Conservation (phyloP, 2,329 filamentous ascomycete genomes). For the Erysiphe pulchra region DNA sequence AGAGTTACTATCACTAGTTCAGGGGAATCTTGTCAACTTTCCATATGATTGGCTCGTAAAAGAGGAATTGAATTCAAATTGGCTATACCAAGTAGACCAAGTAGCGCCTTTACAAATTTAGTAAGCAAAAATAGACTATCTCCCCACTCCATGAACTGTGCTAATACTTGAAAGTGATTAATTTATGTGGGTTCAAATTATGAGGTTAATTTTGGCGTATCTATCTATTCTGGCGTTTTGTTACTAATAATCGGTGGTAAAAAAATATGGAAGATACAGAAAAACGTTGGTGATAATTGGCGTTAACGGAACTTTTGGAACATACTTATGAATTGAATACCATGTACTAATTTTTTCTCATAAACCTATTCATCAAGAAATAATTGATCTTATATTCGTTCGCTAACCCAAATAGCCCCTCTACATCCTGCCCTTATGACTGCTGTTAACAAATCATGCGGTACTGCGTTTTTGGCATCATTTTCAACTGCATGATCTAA, state of each 20-base stretch:
- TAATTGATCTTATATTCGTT: slow-evolving; percentile 27
- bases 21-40: slow-evolving; percentile 75
- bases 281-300: too few relatives aligned
- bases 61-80: slow-evolving; percentile 82
- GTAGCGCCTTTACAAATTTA: slow-evolving; percentile 95
- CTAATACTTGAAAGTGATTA: not conserved
- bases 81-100: slow-evolving; percentile 90
- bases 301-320: too few relatives aligned
- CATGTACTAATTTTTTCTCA: not conserved
- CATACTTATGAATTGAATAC: too few relatives aligned
- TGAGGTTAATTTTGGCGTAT: too few relatives aligned
- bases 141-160: not conserved
- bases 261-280: not conserved
- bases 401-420: slow-evolving; percentile 78
- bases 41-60: slow-evolving; percentile 88
- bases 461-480: slow-evolving; percentile 70
- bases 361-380: not conserved
- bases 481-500: slow-evolving; percentile 85
- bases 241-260: not conserved
- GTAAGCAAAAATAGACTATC: slow-evolving; percentile 25
- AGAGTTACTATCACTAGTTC: slow-evolving; percentile 53
- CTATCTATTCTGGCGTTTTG: not conserved
- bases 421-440: slow-evolving; percentile 76
- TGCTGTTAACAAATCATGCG: slow-evolving; percentile 70
- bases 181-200: not conserved